Conservation (phyloP, 306 rosid species). For the Cicer judaicum region DNA sequence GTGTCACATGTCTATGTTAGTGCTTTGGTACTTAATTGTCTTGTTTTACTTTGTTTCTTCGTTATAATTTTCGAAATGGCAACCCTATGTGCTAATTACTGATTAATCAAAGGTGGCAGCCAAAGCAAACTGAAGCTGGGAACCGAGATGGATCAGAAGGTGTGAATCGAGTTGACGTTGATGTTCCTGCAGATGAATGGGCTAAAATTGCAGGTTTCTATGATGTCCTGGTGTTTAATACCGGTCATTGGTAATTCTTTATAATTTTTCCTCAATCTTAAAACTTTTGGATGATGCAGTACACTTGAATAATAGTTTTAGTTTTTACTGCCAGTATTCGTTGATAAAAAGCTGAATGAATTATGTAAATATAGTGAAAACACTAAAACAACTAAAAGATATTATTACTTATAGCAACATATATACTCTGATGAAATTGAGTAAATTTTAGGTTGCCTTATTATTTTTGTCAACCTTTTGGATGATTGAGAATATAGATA, state of each 20-base stretch:
- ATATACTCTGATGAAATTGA: conserved; percentile 32
- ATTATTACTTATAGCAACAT: conserved; percentile 13
- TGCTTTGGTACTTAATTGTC: not conserved
- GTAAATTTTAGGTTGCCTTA: conserved; percentile 15
- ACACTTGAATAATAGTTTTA: conserved; percentile 1
- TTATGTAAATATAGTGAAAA: not conserved
- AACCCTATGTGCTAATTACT: conserved; percentile 64
- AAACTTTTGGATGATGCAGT: conserved; percentile 25
- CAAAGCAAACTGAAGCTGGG: conserved; percentile 52
- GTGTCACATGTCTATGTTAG: no score
- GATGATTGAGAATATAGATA: not conserved
- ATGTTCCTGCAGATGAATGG: conserved; percentile 92
- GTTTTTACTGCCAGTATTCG: conserved; percentile 22
- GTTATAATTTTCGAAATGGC: conserved; percentile 39
- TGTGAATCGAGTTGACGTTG: conserved; percentile 76
- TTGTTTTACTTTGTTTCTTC: conserved; percentile 28
- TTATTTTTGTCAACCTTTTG: not conserved
- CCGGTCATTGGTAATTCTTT: conserved; percentile 84
- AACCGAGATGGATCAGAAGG: conserved; percentile 65
- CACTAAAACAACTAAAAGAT: not conserved
- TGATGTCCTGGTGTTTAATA: conserved; percentile 83
- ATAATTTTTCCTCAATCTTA: conserved; percentile 36
- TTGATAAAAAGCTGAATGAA: conserved; percentile 24
- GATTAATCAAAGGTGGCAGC: conserved; percentile 83
- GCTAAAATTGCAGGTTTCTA: conserved; percentile 70